A percentile compares a stretch with the other conserved stretches of the same genome.
phyloP scores from a whole-genome alignment of 257 asterid genomes.

The Vinca minor region DNA sequence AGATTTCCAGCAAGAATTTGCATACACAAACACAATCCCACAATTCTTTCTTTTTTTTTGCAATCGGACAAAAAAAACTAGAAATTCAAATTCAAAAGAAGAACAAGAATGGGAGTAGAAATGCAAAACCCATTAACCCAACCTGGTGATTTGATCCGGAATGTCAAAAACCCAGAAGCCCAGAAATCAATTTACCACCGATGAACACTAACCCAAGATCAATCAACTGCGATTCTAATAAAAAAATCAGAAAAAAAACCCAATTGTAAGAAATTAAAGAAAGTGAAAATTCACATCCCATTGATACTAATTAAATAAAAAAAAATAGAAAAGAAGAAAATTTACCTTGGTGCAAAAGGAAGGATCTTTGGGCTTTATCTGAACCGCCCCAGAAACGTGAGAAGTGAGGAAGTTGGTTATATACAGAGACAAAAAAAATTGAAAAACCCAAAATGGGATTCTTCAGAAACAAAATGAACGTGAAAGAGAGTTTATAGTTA shows the following conservation, averaged over 20 bases:
- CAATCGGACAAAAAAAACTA: background rate
- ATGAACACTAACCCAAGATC: background rate
- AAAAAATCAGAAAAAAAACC: background rate
- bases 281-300: background rate
- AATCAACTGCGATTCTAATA: background rate
- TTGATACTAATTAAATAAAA: background rate
- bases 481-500: background rate
- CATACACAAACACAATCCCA: no score
- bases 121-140: background rate
- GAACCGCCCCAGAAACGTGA: slow-evolving; percentile 24
- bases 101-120: background rate
- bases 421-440: no score
- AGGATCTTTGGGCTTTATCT: no score
- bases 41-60: no score
- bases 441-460: no score
- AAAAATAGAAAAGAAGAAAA: background rate
- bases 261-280: background rate
- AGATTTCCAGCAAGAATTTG: no score
- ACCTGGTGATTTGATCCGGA: slow-evolving; percentile 7
- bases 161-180: background rate
- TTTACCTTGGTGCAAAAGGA: slow-evolving; percentile 19
- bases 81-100: background rate
- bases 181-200: no score
- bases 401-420: slow-evolving; percentile 24
- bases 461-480: background rate